Evolutionary conservation across 208 protist species (phyloP), one percentile per base, ranked within the genome.

Genomic region (Dictyostelium gargantuum): DNA sequence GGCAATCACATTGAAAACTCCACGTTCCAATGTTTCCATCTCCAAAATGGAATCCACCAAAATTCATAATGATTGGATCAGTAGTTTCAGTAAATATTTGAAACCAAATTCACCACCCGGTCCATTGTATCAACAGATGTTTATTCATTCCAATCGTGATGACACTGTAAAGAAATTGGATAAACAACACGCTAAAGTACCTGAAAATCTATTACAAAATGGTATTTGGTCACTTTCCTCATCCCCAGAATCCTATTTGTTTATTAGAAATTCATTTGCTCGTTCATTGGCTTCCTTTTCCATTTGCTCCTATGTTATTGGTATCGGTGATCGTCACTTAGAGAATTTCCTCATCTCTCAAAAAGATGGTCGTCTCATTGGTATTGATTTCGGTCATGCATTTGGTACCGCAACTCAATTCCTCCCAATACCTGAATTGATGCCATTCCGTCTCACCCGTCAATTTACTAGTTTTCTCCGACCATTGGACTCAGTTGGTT

Each of bases 341-440:
- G 95, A 96, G 82, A 99, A 99, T 95, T 97, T 98, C 48, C 84
- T 99, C 38, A 56, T 99, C 3, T 95, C 97, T 80, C 68, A 75
- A 40, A 26, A 44, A 15, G 92, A 95, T 40, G 98, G 98, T n/a
- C 80, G 82, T 6, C 32, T 98, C 9, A 94, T 99, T 35, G 96
- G 95, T 73, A 99, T 99, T 73, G 98, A 99, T 93, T 99, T 99
- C 94, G 98, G 98, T 6, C 97, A 98, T 95, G 97, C 98, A 6
- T 99, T 99, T 93, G 98, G 98, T 19, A 95, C 95, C 6, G 98
- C 98, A 11, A 98, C 98, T 52, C 86, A 96, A 54, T 80, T 93
- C 23, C 95, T 98, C 40, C 96, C 96, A 17, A 93, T 98, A 48
- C 98, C 98, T 0, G 98, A 99, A 95, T 86, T 99, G 48, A 95